Base-by-base conservation (phyloP, 2,329 filamentous ascomycete species). In the Paraphaeosphaeria sporulosa region DNA sequence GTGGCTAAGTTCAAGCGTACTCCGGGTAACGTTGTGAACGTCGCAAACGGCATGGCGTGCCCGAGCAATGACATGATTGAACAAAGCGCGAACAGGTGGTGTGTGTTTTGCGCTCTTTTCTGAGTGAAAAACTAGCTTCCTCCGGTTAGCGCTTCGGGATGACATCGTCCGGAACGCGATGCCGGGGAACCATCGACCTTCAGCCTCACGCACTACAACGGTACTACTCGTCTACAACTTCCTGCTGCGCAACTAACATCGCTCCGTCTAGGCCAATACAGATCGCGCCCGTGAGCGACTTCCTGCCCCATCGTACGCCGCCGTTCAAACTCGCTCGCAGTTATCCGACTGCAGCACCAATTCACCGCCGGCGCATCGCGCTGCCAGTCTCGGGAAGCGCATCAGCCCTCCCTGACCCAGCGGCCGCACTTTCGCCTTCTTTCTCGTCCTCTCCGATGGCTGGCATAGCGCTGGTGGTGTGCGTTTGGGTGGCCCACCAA, bases 401-500 rank as follows among this genome's bases (percentile, higher is more conserved):
- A 15, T 63, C 52, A 27, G 55, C 49, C 9, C 57, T 60, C 9
- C 58, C 58, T 19, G 60, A 55, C 9, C 57, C 52, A 7, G 53
- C 61, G 17, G 51, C 50, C 15, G 19, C 17, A 50, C 53, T 54
- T 23, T 55, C 51, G 13, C 36, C 48, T 25, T 56, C 52, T 25
- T 55, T 46, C 9, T 44, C 43, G 4, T 58, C 54, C 13, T 50
- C 53, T 15, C 64, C 54, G 3, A 38, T 13, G 1, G 23, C 58
- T 9, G 60, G 38, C 12, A 42, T 32, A n/a, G 59, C 52, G 19
- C 51, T 51, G 34, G 46, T n/a, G 34, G 19, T 32, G 12, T 56
- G 52, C 15, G 23, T 47, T 46, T 71, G 69, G 19, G 64, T 64
- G 47, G 32, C 51, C 62, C 66, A 74, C 72, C 71, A 75, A 38